phyloP scores from a whole-genome alignment of 2,329 filamentous ascomycete species.

The Nakataea oryzae region DNA sequence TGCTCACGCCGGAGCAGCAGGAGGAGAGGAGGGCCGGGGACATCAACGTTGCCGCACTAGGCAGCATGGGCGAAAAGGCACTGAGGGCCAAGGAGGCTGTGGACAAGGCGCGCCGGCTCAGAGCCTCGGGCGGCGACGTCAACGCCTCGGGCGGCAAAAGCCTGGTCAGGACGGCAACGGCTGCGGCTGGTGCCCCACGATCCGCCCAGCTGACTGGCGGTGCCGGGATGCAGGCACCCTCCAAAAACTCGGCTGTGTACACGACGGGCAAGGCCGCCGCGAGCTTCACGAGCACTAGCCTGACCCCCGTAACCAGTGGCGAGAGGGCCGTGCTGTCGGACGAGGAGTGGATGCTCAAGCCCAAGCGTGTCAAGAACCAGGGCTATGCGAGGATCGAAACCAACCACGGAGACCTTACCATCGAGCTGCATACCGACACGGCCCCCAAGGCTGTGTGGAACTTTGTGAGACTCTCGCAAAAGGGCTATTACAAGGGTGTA shows the following conservation, averaged over 20 bases:
- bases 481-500: constrained; percentile 79
- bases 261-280: constrained; percentile 87
- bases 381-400: constrained; percentile 89
- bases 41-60: constrained; percentile 73
- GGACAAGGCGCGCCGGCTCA: constrained; percentile 73
- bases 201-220: constrained; percentile 1
- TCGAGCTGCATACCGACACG: constrained; percentile 84
- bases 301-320: constrained; percentile 83
- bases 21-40: constrained; percentile 53
- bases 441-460: constrained; percentile 96
- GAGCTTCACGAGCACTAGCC: constrained; percentile 87
- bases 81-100: constrained; percentile 86
- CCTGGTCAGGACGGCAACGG: neutral
- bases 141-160: constrained; percentile 27
- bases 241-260: constrained; percentile 80
- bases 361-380: constrained; percentile 77
- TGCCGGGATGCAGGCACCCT: constrained; percentile 27
- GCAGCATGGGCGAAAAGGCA: constrained; percentile 71
- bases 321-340: constrained; percentile 80
- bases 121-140: constrained; percentile 48
- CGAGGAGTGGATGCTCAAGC: constrained; percentile 94
- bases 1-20: constrained; percentile 59
- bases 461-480: constrained; percentile 78
- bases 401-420: constrained; percentile 70
- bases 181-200: constrained; percentile 2